Conservation (phyloP, 768 basidiomycete species). For the Hypholoma fasciculare region DNA sequence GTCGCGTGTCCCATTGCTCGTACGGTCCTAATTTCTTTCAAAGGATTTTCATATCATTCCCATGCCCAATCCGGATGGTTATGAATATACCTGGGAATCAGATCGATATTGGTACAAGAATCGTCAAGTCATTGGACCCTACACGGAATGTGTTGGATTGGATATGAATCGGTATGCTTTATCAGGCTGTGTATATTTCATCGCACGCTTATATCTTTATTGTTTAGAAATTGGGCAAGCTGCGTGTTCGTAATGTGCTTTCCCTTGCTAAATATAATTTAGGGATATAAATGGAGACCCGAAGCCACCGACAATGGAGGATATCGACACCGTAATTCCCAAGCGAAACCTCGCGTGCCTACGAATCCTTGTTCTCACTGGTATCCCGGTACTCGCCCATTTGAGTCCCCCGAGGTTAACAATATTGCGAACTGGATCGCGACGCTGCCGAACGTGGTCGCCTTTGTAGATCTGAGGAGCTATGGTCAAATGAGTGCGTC, state of each 20-base stretch:
- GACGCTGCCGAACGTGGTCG: conserved; percentile 51
- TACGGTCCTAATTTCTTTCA: neutral
- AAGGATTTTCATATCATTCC: conserved; percentile 72
- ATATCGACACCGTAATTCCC: neutral
- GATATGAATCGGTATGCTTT: conserved; percentile 70
- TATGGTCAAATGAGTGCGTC: conserved; percentile 82
- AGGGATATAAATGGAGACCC: conserved; percentile 75
- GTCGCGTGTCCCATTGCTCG: neutral
- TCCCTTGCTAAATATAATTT: conserved; percentile 1
- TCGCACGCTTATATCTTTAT: neutral
- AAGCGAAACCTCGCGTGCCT: conserved; percentile 21
- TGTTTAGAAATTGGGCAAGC: conserved; percentile 59
- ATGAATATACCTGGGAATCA: conserved; percentile 68
- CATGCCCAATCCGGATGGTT: conserved; percentile 70
- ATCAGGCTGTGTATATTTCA: neutral
- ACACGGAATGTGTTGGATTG: conserved; percentile 60
- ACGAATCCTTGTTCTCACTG: conserved; percentile 69
- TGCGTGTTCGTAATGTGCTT: conserved; percentile 3
- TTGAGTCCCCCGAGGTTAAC: conserved; percentile 76
- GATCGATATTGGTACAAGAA: conserved; percentile 83
- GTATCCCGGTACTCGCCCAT: conserved; percentile 74
- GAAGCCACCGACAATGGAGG: conserved; percentile 19
- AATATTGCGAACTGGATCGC: conserved; percentile 71
- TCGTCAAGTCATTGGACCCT: conserved; percentile 51
- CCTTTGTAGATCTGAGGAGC: conserved; percentile 75